Evolutionary conservation across 148 eudicot species (phyloP), one percentile per base, ranked within the genome.

Genomic region (Arctostaphylos glauca): DNA sequence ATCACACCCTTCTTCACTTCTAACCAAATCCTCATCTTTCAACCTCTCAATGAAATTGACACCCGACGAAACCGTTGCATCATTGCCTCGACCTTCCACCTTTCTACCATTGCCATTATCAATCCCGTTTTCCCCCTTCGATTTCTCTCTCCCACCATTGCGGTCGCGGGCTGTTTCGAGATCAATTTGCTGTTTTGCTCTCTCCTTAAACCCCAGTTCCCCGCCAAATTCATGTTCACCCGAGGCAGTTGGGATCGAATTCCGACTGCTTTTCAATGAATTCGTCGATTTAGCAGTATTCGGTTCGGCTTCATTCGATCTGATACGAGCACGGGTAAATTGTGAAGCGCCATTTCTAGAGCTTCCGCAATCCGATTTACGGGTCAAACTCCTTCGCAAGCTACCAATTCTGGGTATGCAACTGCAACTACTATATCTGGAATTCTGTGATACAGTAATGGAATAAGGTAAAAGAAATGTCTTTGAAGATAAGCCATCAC

Each of bases 121-220:
- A 76, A 21, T 44, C 71, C 62, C 31, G 16, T n/a, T 85, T 15
- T 81, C 67, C 25, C 52, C 56, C 15, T 78, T 43, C 50, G 4
- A 43, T 55, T 78, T 58, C 80, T 54, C 31, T 23, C 64, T 70
- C 4, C 49, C 44, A 21, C n/a, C 44, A 2, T 21, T 59, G 64
- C 19, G 21, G 21, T 18, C 8, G 4, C 5, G 21, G 64, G 64
- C 46, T 2, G 46, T 10, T 25, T 67, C 79, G 72, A 79, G 41
- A 47, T 74, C 74, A 59, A 70, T 54, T 82, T 68, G 16, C 66
- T 55, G 70, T 79, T 83, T 79, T 41, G 72, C 54, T 50, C 60
- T 83, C 76, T 88, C 87, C 60, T 81, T 84, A 41, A 89, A 16
- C 74, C 86, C 83, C 55, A 80, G 23, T 48, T 83, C 84, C 59